phyloP scores from a whole-genome alignment of 257 asterid species.

The Nicotiana paniculata region DNA sequence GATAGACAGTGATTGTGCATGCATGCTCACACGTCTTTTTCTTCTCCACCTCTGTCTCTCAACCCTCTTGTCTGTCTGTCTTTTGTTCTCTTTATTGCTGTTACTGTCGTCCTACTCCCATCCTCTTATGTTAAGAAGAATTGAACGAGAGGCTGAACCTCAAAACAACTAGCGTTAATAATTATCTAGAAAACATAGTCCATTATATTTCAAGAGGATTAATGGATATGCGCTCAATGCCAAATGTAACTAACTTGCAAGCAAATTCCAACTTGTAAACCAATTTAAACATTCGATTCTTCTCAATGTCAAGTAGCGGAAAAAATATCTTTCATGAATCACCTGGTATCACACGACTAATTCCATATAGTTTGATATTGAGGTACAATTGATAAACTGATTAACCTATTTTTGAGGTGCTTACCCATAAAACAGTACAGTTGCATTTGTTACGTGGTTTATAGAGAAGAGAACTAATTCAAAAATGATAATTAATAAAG shows the following conservation, averaged over 20 bases:
- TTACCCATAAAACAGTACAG: too few species aligned
- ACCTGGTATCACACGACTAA: too few species aligned
- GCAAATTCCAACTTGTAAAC: not conserved
- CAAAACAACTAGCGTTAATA: not conserved
- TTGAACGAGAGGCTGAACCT: not conserved
- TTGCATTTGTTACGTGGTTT: too few species aligned
- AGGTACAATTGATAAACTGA: too few species aligned
- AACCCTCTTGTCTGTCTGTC: not conserved
- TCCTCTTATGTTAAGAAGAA: not conserved
- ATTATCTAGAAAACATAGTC: not conserved
- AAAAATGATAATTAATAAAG: too few species aligned
- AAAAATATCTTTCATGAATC: too few species aligned
- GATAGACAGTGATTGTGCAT: constrained; percentile 25
- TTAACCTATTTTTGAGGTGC: too few species aligned
- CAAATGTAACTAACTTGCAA: not conserved
- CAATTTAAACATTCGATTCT: not conserved
- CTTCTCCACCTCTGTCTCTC: constrained; percentile 4
- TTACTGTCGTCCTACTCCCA: not conserved
- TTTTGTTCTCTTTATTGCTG: not conserved
- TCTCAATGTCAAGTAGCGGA: too few species aligned
- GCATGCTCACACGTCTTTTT: constrained; percentile 48
- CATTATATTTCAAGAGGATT: not conserved
- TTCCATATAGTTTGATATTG: too few species aligned
- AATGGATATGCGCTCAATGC: not conserved
- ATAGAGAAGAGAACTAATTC: too few species aligned